Evolutionary conservation across 495 filamentous ascomycete species (phyloP), one percentile per base, ranked within the genome.

Genomic region (Podospora comata): DNA sequence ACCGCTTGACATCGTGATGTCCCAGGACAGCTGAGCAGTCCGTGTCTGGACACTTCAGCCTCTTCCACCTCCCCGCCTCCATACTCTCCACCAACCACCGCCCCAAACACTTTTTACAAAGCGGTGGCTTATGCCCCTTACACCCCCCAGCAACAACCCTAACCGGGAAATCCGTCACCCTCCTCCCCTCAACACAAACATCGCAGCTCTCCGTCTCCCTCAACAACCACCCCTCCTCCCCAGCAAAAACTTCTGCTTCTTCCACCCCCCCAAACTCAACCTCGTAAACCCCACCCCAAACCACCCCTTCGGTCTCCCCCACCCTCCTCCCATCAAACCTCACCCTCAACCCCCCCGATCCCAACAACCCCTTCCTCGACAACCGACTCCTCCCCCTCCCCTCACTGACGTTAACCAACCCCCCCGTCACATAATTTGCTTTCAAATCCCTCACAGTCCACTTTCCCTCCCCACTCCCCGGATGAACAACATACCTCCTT

Each of bases 151-250:
- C 32, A 4, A 80, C 78, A 59, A 79, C 70, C 18, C 68, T 70
- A 39, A 71, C 65, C 4, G 79, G 78, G 71, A 82, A 75, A 34
- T 79, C 76, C 53, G 63, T 74, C 23, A 75, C 66, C 20, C 66
- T 69, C 57, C 79, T 80, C 57, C 76, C 73, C 23, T 84, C 81
- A 19, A 73, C 67, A 67, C 81, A 82, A 13, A 79, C 72, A 13
- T 60, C 67, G 70, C 81, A 83, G 15, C 67, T 72, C 57, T 78
- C 74, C 5, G 72, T 70, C 13, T 67, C 26, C 16, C 70, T 71
- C 30, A 80, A 55, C 0, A 82, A 75, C 80, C 77, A 78, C 3
- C 71, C 68, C 60, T 82, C 80, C 18, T 73, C 77, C 28, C 68
- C 54, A 26, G 72, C 34, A 57, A 78, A 80, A 4, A 48, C 65